Evolutionary conservation across 306 rosid genomes (phyloP).

Genomic region (Inga leiocalycina): DNA sequence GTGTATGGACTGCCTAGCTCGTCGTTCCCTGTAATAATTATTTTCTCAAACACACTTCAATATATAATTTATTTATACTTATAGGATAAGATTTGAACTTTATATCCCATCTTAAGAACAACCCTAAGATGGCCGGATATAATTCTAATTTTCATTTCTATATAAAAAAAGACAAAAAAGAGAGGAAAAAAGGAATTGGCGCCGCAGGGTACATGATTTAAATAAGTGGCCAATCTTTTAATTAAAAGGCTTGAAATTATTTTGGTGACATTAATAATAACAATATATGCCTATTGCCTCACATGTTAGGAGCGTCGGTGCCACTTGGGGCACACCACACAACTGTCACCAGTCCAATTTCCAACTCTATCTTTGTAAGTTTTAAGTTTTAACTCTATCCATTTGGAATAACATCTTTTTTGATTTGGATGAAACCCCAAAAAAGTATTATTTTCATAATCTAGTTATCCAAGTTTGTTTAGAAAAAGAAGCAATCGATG

Average conservation of each 20-base stretch:
- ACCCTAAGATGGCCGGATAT: neutral
- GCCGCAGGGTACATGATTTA: neutral
- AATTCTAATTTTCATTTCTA: neutral
- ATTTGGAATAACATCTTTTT: neutral
- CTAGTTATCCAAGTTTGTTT: neutral
- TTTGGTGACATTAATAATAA: neutral
- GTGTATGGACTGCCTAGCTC: neutral
- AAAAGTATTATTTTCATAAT: neutral
- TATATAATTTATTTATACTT: no score
- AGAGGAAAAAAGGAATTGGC: neutral
- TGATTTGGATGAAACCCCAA: neutral
- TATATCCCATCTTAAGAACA: no score
- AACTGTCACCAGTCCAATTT: neutral
- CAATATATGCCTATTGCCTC: no score
- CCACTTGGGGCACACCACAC: neutral
- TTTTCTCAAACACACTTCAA: neutral
- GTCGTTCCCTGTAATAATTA: no score
- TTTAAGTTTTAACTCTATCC: neutral
- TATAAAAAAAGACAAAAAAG: neutral
- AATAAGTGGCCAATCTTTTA: neutral
- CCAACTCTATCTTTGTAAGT: neutral
- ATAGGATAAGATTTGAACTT: no score
- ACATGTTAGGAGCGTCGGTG: neutral
- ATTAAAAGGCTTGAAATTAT: neutral
- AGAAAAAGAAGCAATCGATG: neutral